A percentile compares a stretch with the other conserved stretches of the same genome.
Conservation (phyloP, 2,329 filamentous ascomycete species). For the Colletotrichum salicis region DNA sequence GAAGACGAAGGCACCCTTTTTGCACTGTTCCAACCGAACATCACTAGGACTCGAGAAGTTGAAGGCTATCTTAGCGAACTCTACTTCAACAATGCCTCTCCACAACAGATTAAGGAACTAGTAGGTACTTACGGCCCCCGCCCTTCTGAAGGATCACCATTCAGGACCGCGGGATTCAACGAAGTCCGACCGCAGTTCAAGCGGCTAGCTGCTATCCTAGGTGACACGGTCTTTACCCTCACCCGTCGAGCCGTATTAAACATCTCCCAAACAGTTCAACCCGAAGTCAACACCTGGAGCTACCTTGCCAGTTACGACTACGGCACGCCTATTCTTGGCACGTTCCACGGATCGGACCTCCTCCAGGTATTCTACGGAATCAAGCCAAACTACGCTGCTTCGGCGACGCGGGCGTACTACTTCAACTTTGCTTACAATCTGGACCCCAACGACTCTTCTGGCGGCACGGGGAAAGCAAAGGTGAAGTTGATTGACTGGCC, state of each 20-base stretch:
- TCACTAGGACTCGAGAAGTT: conserved; percentile 64
- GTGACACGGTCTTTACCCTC: conserved; percentile 67
- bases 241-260: conserved; percentile 57
- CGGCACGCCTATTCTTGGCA: conserved; percentile 70
- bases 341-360: conserved; percentile 70
- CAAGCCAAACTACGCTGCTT: conserved; percentile 57
- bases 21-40: conserved; percentile 66
- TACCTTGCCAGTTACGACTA: conserved; percentile 70
- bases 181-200: conserved; percentile 75
- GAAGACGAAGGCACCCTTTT: conserved; percentile 76
- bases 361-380: conserved; percentile 65
- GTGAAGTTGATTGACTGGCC: conserved; percentile 37
- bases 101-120: conserved; percentile 54
- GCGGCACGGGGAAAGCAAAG: conserved; percentile 36
- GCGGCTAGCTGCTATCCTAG: conserved; percentile 69
- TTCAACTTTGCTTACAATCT: conserved; percentile 66
- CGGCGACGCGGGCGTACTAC: conserved; percentile 65
- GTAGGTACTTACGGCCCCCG: conserved; percentile 64
- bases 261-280: conserved; percentile 49
- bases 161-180: conserved; percentile 66
- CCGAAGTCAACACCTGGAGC: conserved; percentile 65
- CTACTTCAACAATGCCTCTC: conserved; percentile 51
- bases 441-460: conserved; percentile 62
- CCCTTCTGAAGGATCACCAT: conserved; percentile 65
- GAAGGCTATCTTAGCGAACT: conserved; percentile 61